Evolutionary conservation across 2,329 filamentous ascomycete species (phyloP).

Genomic region (Lojkania enalia): DNA sequence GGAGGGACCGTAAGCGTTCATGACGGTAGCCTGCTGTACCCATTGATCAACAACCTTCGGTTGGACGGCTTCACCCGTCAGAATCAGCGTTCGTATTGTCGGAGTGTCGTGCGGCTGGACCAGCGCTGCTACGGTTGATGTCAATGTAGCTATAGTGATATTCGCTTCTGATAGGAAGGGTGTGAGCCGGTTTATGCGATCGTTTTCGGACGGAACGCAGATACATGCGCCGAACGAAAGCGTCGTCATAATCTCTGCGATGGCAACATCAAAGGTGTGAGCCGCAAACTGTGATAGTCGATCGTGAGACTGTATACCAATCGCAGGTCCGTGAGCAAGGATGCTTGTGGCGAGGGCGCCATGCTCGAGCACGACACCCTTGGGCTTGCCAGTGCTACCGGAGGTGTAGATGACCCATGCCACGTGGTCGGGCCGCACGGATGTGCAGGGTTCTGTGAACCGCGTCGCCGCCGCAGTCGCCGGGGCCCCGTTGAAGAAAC

Average conservation of each 20-base stretch:
- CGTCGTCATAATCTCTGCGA: conserved; percentile 59
- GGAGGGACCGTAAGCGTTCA: conserved; percentile 23
- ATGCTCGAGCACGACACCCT: conserved; percentile 65
- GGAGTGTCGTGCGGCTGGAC: conserved; percentile 13
- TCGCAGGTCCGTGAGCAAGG: conserved; percentile 13
- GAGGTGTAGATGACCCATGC: conserved; percentile 63
- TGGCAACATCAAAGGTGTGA: conserved; percentile 59
- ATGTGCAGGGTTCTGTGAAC: too few species aligned
- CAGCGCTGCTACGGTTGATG: conserved; percentile 12
- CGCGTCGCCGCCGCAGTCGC: too few species aligned
- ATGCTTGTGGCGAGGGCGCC: conserved; percentile 51
- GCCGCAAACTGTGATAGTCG: conserved; percentile 56
- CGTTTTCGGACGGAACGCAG: conserved; percentile 58
- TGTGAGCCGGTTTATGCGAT: conserved; percentile 55
- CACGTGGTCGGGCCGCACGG: conserved; percentile 48
- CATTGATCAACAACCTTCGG: conserved; percentile 10
- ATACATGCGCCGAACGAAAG: conserved; percentile 62
- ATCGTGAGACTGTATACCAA: conserved; percentile 8
- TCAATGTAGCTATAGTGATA: conserved; percentile 9
- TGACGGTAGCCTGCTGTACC: conserved; percentile 14
- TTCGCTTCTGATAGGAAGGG: conserved; percentile 49
- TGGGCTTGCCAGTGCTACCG: conserved; percentile 48
- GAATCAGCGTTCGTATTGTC: conserved; percentile 10
- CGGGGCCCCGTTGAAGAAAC: too few species aligned
- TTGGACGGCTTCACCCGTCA: conserved; percentile 15